Conservation (phyloP, 768 basidiomycete genomes). For the Rhodotorula babjevae region DNA sequence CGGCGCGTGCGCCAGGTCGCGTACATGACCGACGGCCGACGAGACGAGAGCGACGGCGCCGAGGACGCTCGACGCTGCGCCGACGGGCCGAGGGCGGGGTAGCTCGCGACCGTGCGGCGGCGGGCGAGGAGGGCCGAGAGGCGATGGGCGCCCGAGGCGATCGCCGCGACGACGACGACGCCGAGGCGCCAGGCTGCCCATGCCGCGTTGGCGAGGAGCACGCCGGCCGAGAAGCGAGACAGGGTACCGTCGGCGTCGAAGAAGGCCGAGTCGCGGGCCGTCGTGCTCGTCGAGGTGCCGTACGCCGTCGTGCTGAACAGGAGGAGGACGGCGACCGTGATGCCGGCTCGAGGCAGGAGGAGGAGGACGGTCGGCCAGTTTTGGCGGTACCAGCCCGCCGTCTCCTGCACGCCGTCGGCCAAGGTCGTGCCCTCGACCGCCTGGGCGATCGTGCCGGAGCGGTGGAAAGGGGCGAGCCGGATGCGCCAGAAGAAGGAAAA, state of each 20-base stretch:
- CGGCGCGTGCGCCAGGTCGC: constrained; percentile 12
- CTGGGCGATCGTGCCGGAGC: neutral
- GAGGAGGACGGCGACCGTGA: constrained; percentile 31
- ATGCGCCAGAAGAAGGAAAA: constrained; percentile 36
- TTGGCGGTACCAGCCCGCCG: constrained; percentile 21
- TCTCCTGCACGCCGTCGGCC: constrained; percentile 22
- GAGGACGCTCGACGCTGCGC: neutral
- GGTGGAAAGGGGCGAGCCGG: constrained; percentile 6
- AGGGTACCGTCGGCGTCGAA: constrained; percentile 20
- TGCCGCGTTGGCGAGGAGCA: constrained; percentile 24
- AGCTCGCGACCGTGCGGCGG: neutral
- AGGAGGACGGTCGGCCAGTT: constrained; percentile 38
- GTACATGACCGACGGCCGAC: neutral
- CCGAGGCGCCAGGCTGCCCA: constrained; percentile 30
- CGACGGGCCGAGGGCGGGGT: neutral
- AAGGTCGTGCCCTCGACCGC: constrained; percentile 12
- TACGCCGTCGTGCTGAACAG: constrained; percentile 29
- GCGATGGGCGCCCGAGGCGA: constrained; percentile 2
- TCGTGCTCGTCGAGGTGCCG: neutral
- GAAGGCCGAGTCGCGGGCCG: constrained; percentile 25
- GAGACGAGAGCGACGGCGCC: neutral
- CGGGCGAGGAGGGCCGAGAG: neutral
- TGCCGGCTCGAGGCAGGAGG: constrained; percentile 28
- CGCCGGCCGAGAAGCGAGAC: constrained; percentile 16
- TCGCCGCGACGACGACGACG: constrained; percentile 3